Conservation (phyloP, 2,329 filamentous ascomycete species). For the Arthroderma sp. region DNA sequence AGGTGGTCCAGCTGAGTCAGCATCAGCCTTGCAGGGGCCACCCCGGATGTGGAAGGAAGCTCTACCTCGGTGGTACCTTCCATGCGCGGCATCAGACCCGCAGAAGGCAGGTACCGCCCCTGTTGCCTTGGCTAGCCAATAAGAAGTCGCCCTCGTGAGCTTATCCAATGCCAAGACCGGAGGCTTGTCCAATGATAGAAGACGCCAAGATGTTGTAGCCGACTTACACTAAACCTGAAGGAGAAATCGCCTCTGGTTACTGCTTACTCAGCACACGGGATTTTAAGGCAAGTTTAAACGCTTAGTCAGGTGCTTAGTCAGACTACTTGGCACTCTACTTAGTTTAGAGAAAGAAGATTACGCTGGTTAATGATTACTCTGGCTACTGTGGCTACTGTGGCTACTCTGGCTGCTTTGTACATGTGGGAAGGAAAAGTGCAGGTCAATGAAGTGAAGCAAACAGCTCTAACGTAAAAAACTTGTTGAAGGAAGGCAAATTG, state of each 20-base stretch:
- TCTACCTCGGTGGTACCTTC: slow-evolving; percentile 3
- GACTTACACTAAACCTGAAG: neutral
- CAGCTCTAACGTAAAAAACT: neutral
- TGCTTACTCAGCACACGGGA: neutral
- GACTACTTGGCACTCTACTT: neutral
- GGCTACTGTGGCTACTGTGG: no score
- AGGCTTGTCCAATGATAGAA: neutral
- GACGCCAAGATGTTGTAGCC: neutral
- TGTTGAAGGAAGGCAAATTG: neutral
- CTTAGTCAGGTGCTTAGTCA: neutral
- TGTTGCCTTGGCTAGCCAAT: neutral
- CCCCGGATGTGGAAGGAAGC: neutral
- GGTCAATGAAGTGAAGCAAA: neutral
- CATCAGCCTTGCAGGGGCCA: neutral
- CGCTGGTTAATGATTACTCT: no score
- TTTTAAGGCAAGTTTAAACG: neutral
- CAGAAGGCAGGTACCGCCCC: slow-evolving; percentile 1
- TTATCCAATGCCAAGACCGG: neutral
- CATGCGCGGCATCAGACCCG: slow-evolving; percentile 3
- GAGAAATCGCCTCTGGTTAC: neutral
- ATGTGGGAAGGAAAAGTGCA: neutral
- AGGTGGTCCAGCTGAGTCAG: neutral
- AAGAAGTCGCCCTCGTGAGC: neutral
- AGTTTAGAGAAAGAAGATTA: neutral
- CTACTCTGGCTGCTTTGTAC: neutral